Conservation (phyloP, 2,329 filamentous ascomycete genomes). For the Penicillium sp. region DNA sequence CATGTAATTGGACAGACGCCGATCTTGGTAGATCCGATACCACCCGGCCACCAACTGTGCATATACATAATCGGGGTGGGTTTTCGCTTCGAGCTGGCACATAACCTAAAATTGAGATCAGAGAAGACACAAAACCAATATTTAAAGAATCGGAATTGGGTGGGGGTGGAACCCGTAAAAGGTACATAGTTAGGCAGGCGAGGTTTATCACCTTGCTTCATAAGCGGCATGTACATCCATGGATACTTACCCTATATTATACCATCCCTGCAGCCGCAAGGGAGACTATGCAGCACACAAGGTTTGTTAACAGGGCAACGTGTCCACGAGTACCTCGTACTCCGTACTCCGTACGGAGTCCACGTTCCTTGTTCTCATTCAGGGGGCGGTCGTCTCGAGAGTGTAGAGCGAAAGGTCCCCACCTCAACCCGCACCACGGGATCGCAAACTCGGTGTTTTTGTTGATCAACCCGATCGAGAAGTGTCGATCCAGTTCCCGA, state of each 20-base stretch:
- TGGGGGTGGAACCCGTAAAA: background rate
- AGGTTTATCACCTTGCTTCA: background rate
- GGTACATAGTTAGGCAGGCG: background rate
- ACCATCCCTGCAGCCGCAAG: background rate
- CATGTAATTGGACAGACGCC: background rate
- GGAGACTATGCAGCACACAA: background rate
- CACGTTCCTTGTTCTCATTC: background rate
- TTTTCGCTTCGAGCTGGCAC: background rate
- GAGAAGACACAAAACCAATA: background rate
- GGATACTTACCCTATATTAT: too few relatives aligned
- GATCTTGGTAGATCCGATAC: background rate
- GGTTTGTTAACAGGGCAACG: background rate
- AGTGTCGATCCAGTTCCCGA: constrained; percentile 21
- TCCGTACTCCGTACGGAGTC: background rate
- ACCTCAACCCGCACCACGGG: background rate
- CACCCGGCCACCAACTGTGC: background rate
- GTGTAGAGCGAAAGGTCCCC: background rate
- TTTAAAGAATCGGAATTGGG: background rate
- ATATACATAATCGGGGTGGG: background rate
- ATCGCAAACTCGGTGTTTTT: background rate
- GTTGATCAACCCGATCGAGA: constrained; percentile 6
- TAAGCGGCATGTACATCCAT: background rate
- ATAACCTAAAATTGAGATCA: background rate
- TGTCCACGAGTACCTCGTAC: background rate
- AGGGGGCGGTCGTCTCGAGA: background rate